Evolutionary conservation across 441 rosid species (phyloP).

Genomic region (Omphalea diandra): DNA sequence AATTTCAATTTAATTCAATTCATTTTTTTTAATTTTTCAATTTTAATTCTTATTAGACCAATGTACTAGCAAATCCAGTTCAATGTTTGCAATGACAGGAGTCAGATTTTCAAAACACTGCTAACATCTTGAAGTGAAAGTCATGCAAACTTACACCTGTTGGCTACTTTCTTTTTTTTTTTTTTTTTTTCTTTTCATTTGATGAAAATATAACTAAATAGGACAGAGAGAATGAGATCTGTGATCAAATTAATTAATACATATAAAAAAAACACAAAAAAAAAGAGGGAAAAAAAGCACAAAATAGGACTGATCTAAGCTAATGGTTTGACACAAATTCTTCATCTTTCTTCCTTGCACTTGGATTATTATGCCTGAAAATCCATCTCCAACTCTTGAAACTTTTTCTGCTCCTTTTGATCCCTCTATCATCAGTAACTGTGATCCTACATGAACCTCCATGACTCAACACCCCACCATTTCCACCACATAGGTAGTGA

Average conservation of each 20-base stretch:
- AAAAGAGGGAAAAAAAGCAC: constrained; percentile 6
- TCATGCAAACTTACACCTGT: constrained; percentile 10
- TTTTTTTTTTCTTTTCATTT: not conserved
- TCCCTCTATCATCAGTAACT: constrained; percentile 62
- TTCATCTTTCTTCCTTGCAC: constrained; percentile 41
- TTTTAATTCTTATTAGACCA: no score
- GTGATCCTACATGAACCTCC: constrained; percentile 69
- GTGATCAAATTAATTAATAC: constrained; percentile 5
- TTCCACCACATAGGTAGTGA: constrained; percentile 21
- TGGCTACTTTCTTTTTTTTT: constrained; percentile 1
- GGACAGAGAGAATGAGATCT: constrained; percentile 1
- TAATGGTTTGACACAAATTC: constrained; percentile 33
- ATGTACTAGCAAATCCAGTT: no score
- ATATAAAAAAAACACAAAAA: not conserved
- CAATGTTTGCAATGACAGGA: no score
- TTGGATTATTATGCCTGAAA: constrained; percentile 63
- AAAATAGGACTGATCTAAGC: constrained; percentile 11
- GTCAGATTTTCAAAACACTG: no score
- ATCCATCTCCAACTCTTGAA: constrained; percentile 98
- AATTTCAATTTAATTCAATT: no score
- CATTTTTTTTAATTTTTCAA: no score
- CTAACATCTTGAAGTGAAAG: not conserved
- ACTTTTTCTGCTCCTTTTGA: constrained; percentile 76
- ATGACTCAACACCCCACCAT: constrained; percentile 35
- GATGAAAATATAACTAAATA: constrained; percentile 24